Evolutionary conservation across 306 rosid species (phyloP), one percentile per base, ranked within the genome.

Genomic region (Biancaea sappan): DNA sequence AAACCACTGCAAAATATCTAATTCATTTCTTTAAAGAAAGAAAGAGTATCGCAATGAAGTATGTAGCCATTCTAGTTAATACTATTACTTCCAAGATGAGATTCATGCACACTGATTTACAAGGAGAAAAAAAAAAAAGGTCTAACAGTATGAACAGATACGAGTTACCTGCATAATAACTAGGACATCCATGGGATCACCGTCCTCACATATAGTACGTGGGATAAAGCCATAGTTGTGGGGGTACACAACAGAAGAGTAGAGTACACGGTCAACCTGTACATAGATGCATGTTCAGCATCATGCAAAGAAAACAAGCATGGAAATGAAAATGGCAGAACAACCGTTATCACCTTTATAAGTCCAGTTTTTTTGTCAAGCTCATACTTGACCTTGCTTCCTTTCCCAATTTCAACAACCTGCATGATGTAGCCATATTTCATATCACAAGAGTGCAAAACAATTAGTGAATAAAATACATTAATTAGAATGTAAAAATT

Each of bases 161-260:
- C 24, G 32, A 50, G 22, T 80, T 80, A 88, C 96, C 96, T 90
- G 96, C 92, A 90, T 90, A 21, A 90, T 88, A 34, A 90, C 69
- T 80, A 90, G 69, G 58, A 86, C 88, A 71, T 90, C 96, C 59
- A 90, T 29, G 77, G 96, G 96, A 63, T 90, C 96, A 35, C 80
- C 84, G 83, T 90, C 96, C 88, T 90, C 96, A 4, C 96, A 90
- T 62, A 90, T 88, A 57, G 96, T 88, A 48, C 96, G 96, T 44
- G 92, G 96, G 76, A 90, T 88, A 78, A 90, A 90, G 58, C 96
- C 96, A 79, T 90, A 90, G 84, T 90, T 90, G 76, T 90, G 96
- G 54, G 96, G 96, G 63, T 90, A 90, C 79, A 90, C 96, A 60
- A 90, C 96, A 5, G 96, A 90, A 19, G 96, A 90, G 87, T 90